These are phyloP conservation scores for Sclerotinia glacialis DNA, from an alignment of 2,329 filamentous ascomycete genomes.

Conservation along the genomic window DNA sequence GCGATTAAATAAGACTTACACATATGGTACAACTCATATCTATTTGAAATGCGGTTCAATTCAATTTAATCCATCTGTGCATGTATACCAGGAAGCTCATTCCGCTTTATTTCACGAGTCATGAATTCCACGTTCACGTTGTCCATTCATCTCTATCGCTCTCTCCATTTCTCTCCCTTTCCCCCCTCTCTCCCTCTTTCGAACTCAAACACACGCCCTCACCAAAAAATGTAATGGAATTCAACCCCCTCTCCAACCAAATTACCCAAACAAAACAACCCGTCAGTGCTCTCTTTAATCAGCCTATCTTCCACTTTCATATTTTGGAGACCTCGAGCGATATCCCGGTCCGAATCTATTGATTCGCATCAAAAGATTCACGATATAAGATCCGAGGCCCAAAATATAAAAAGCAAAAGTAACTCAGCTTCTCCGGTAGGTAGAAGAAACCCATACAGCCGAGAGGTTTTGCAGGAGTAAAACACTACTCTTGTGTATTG, in stretches of 20 bases:
- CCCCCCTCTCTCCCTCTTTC: too few species aligned
- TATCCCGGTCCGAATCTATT: too few species aligned
- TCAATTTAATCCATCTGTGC: neutral
- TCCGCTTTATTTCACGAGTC: neutral
- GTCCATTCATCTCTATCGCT: neutral
- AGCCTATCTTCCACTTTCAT: conserved; percentile 27
- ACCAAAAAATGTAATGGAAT: neutral
- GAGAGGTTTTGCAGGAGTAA: conserved; percentile 32
- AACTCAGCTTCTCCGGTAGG: conserved; percentile 27
- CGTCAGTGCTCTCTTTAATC: conserved; percentile 40
- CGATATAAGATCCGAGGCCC: neutral
- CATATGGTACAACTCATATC: neutral
- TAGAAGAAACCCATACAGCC: neutral
- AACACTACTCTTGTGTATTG: conserved; percentile 29
- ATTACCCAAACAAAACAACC: conserved; percentile 2
- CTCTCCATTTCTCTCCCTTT: neutral
- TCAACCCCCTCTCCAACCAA: neutral
- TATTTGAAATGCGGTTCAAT: neutral
- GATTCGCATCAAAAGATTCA: neutral
- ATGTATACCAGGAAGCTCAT: neutral
- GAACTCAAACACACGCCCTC: neutral
- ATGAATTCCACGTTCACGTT: neutral
- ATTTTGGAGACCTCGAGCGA: neutral
- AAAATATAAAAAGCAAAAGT: neutral
- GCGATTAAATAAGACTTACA: neutral